Percentiles rank a stretch among this genome's conserved stretches.
These are phyloP conservation scores for Pleurotus sapidus DNA, from an alignment of 768 basidiomycete genomes.

Conservation along the genomic window DNA sequence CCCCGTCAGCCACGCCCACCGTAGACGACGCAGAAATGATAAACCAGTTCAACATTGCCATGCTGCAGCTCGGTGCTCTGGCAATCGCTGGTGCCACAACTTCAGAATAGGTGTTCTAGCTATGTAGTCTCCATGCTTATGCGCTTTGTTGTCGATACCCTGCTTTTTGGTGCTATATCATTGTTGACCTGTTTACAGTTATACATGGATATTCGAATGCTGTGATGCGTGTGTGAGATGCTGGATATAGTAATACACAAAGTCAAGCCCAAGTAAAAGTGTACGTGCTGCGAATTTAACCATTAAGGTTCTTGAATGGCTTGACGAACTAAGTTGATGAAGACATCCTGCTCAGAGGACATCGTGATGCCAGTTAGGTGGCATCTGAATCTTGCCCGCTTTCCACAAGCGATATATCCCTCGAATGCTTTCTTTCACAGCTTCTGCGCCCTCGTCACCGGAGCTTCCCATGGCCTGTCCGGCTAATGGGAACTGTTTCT, in stretches of 20 bases:
- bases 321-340: constrained; percentile 34
- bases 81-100: not conserved
- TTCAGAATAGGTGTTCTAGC: not conserved
- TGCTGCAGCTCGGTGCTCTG: constrained; percentile 7
- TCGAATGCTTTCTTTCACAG: constrained; percentile 49
- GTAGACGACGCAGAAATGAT: constrained; percentile 4
- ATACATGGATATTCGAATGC: not conserved
- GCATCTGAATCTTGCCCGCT: constrained; percentile 24
- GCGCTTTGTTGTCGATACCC: not conserved
- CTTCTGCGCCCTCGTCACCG: constrained; percentile 27
- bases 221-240: not conserved
- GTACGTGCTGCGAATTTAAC: not conserved
- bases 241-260: not conserved
- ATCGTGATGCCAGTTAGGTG: constrained; percentile 7
- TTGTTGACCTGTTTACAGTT: not conserved
- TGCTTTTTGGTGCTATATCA: not conserved
- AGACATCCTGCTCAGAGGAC: constrained; percentile 27
- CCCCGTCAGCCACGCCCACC: not conserved
- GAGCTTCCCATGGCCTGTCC: not conserved
- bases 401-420: constrained; percentile 63
- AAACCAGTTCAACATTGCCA: constrained; percentile 5
- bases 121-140: not conserved
- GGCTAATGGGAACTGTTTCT: constrained; percentile 1
- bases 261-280: constrained; percentile 7
- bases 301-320: constrained; percentile 17